Conservation (phyloP, 2,329 filamentous ascomycete species). For the Karstenula rhodostoma region DNA sequence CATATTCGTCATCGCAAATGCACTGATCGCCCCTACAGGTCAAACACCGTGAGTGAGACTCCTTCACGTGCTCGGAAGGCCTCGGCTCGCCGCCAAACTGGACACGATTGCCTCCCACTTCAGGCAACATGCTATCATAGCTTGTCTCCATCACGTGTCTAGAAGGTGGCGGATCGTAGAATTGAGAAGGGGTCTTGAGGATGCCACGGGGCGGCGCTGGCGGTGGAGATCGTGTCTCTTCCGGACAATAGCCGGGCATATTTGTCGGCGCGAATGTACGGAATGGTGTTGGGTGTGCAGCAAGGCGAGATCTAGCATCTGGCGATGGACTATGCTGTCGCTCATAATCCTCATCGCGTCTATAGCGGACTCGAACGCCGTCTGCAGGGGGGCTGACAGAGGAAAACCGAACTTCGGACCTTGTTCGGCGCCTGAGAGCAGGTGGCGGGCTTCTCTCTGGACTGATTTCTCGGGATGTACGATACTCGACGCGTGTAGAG, state of each 20-base stretch:
- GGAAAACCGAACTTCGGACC: slow-evolving; percentile 22
- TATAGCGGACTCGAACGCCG: slow-evolving; percentile 16
- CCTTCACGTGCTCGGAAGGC: slow-evolving; percentile 9
- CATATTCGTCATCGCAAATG: slow-evolving; percentile 17
- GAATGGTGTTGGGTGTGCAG: slow-evolving; percentile 36
- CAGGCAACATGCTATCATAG: slow-evolving; percentile 39
- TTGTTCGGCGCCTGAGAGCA: slow-evolving; percentile 18
- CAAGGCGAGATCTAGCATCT: slow-evolving; percentile 34
- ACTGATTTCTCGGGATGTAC: slow-evolving; percentile 30
- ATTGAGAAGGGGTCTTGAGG: slow-evolving; percentile 29
- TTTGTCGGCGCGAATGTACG: slow-evolving; percentile 26
- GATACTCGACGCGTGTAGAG: background rate
- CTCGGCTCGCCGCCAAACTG: slow-evolving; percentile 33
- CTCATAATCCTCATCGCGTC: slow-evolving; percentile 30
- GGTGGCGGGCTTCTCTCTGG: slow-evolving; percentile 18
- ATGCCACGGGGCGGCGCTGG: slow-evolving; percentile 34
- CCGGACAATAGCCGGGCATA: slow-evolving; percentile 22
- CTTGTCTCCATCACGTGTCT: slow-evolving; percentile 30
- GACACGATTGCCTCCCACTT: slow-evolving; percentile 40
- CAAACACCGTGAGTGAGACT: slow-evolving; percentile 1
- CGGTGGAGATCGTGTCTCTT: slow-evolving; percentile 24
- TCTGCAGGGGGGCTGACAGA: slow-evolving; percentile 32
- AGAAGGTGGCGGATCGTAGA: slow-evolving; percentile 28
- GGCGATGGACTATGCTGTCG: slow-evolving; percentile 26
- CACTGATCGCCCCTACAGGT: slow-evolving; percentile 18